Conservation (phyloP, 1,284 basidiomycete species). For the Peniophora sp. region DNA sequence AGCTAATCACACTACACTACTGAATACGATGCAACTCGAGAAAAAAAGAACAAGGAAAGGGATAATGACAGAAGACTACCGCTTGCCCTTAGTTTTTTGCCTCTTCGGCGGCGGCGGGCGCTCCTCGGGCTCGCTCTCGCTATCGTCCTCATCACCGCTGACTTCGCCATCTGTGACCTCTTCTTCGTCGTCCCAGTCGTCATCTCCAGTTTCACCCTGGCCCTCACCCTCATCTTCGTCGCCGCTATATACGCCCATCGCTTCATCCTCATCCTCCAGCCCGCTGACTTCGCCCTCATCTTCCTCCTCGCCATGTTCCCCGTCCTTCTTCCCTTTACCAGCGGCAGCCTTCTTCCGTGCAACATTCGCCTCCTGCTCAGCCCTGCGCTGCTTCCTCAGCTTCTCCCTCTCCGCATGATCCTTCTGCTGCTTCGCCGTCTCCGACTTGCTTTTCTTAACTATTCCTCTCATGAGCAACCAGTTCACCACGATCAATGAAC, state of each 20-base stretch:
- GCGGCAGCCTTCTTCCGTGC: slow-evolving; percentile 60
- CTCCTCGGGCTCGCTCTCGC: slow-evolving; percentile 34
- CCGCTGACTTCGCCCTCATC: slow-evolving; percentile 25
- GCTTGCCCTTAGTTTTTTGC: slow-evolving; percentile 27
- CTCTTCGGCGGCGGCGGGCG: slow-evolving; percentile 31
- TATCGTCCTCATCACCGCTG: slow-evolving; percentile 43
- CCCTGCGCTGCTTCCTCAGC: slow-evolving; percentile 66
- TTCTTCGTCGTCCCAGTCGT: slow-evolving; percentile 54
- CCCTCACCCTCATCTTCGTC: slow-evolving; percentile 30
- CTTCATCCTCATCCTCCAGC: slow-evolving; percentile 28
- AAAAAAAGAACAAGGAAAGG: slow-evolving; percentile 2
- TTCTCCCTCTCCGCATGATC: slow-evolving; percentile 72
- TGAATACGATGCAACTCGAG: neutral
- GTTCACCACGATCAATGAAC: neutral
- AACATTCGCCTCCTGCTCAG: slow-evolving; percentile 87
- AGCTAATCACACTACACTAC: neutral
- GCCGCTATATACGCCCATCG: slow-evolving; percentile 33
- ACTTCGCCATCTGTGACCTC: slow-evolving; percentile 58
- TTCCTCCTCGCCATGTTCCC: slow-evolving; percentile 18
- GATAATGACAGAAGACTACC: slow-evolving; percentile 20
- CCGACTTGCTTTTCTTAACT: slow-evolving; percentile 82
- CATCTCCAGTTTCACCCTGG: slow-evolving; percentile 28
- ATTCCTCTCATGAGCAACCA: slow-evolving; percentile 3
- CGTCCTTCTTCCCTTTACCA: slow-evolving; percentile 16
- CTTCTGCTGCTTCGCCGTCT: slow-evolving; percentile 57